Conservation (phyloP, 306 rosid species). For the Trifolium fragiferum region DNA sequence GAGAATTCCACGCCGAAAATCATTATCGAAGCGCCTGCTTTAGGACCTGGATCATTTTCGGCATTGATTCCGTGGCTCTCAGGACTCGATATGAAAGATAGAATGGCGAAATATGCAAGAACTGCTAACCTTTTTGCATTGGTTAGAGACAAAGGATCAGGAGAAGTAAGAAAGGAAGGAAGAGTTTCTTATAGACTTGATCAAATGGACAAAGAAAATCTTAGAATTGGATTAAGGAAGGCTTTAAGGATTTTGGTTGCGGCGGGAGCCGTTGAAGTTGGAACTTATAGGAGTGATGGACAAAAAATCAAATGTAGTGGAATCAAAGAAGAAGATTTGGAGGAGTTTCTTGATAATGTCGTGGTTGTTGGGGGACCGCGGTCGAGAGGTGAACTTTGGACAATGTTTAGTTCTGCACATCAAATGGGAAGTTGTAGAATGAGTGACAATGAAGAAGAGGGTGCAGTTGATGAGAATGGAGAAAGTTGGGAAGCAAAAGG, state of each 20-base stretch:
- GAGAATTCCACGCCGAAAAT: no score
- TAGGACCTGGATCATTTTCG: not conserved
- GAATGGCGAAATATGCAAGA: not conserved
- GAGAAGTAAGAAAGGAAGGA: not conserved
- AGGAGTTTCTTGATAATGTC: not conserved
- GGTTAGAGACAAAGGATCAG: not conserved
- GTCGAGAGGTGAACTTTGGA: not conserved
- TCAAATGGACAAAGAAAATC: not conserved
- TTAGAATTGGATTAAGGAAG: not conserved
- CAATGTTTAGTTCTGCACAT: not conserved
- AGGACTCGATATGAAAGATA: not conserved
- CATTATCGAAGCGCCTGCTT: not conserved
- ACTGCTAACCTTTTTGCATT: not conserved
- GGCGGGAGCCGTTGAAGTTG: not conserved
- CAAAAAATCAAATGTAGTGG: not conserved
- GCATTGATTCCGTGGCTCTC: not conserved
- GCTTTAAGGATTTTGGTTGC: not conserved
- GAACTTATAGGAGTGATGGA: not conserved
- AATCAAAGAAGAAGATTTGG: not conserved
- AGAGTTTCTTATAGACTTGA: not conserved
- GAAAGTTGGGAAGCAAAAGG: not conserved
- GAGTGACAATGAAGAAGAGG: not conserved
- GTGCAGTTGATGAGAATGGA: not conserved
- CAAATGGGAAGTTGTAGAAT: not conserved
- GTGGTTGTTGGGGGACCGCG: not conserved